These are phyloP conservation scores for Thraustochytrium striatum DNA, from an alignment of 352 stramenopile genomes.

Conservation along the genomic window DNA sequence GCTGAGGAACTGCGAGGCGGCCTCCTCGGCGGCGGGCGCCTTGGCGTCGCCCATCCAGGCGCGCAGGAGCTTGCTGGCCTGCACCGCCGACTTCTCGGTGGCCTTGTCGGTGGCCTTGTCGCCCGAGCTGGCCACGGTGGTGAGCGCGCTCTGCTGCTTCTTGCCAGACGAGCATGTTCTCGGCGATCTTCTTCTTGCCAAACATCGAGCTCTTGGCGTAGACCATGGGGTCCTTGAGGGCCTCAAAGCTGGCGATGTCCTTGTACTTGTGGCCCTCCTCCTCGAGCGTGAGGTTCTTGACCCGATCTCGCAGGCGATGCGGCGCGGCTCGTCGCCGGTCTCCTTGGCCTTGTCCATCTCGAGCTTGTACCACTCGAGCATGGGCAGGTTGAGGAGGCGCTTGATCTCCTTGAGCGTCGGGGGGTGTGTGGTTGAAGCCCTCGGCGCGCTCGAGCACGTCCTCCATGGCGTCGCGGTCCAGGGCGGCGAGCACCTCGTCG, in stretches of 20 bases:
- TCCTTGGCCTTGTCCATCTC: conserved; percentile 59
- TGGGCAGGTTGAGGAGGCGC: conserved; percentile 52
- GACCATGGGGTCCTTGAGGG: conserved; percentile 10
- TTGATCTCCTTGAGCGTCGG: conserved; percentile 54
- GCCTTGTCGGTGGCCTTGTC: conserved; percentile 6
- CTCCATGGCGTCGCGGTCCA: conserved; percentile 59
- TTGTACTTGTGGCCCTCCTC: conserved; percentile 53
- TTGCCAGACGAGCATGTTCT: conserved; percentile 43
- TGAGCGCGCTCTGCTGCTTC: background rate
- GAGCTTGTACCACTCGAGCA: conserved; percentile 54
- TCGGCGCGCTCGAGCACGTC: conserved; percentile 53
- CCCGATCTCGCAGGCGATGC: conserved; percentile 61
- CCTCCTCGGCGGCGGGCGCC: background rate
- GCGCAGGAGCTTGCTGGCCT: conserved; percentile 4
- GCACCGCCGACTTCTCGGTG: background rate
- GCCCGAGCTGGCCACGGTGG: background rate
- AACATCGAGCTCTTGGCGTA: conserved; percentile 36
- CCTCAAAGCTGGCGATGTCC: background rate
- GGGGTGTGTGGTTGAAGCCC: conserved; percentile 25
- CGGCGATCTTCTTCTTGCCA: conserved; percentile 6
- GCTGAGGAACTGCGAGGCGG: background rate
- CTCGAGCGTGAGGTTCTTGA: conserved; percentile 61
- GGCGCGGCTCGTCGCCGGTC: conserved; percentile 54
- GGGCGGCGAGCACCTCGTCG: conserved; percentile 54
- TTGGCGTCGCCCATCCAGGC: conserved; percentile 9